Evolutionary conservation across 169 alveolate species (phyloP), one percentile per base, ranked within the genome.

Genomic region (Plasmodium vivax): DNA sequence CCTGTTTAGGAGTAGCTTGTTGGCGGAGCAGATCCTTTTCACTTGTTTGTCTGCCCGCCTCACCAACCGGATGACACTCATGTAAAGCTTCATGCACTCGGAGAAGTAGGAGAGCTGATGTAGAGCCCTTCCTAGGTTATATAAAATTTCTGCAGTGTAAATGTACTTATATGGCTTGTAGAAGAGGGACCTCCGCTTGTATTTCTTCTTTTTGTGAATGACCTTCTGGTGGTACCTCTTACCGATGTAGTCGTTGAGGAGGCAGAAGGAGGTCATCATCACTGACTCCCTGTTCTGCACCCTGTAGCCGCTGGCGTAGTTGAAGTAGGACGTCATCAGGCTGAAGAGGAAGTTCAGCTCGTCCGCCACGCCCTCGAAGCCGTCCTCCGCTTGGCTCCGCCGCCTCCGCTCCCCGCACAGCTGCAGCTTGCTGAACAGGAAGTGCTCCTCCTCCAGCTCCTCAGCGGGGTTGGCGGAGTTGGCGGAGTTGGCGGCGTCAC

Each of bases 211-310:
- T 83, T 92, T 92, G 0, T 45, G 36, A 9, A n/a, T 8, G 10
- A 92, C 77, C 83, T 92, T 92, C 36, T 92, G 85, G 41, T 92
- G 92, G 72, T 92, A 92, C 72, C 95, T 92, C 83, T 92, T 92
- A 2, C 43, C 45, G 19, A 92, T 82, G 51, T 92, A 92, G 23
- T 92, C 95, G 56, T 92, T 92, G 56, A 92, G 84, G 36, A 92
- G 41, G 83, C 95, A 92, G 77, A 92, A 92, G 3, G 95, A 92
- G 1, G 95, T 92, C 92, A 92, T 82, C n/a, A 92, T 71, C 12
- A 92, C 95, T 0, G 81, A 83, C 75, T 83, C 92, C 10, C 95
- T 47, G 43, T 92, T 92, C 1, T 51, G 81, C 7, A 92, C 92
- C 16, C 82, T 27, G 43, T 72, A 82, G n/a, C 84, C 82, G 54